Percentiles rank a stretch among this genome's conserved stretches.
Conservation (phyloP, 352 stramenopile genomes). For the Phytopythium litorale region DNA sequence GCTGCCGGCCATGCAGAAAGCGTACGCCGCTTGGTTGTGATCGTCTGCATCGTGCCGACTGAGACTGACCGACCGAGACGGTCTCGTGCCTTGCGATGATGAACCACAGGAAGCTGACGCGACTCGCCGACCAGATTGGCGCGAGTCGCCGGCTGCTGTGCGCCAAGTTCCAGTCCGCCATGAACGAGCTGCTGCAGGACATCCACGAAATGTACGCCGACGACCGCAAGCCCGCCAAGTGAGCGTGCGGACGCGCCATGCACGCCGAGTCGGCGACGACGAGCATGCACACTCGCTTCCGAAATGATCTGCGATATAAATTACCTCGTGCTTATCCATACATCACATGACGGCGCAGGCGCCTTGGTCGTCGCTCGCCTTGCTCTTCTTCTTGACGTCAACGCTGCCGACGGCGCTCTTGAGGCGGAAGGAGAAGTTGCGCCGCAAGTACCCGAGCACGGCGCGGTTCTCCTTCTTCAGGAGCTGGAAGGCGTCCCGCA, state of each 20-base stretch:
- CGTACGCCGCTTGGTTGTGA: constrained; percentile 25
- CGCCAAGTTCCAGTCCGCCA: constrained; percentile 64
- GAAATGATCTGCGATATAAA: not conserved
- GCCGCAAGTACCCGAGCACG: constrained; percentile 70
- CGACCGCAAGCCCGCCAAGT: constrained; percentile 51
- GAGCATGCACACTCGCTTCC: not conserved
- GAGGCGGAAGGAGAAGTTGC: constrained; percentile 79
- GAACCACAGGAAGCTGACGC: constrained; percentile 60
- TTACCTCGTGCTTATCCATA: constrained; percentile 16
- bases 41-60: not conserved
- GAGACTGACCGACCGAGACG: not conserved
- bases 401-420: constrained; percentile 22
- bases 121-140: constrained; percentile 76
- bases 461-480: constrained; percentile 74
- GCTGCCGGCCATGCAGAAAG: constrained; percentile 78
- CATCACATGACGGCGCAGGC: constrained; percentile 66
- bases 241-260: constrained; percentile 1
- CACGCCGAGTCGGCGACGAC: not conserved
- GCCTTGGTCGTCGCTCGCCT: constrained; percentile 41
- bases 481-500: constrained; percentile 49
- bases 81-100: not conserved
- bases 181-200: constrained; percentile 70
- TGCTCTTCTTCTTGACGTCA: constrained; percentile 30
- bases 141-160: constrained; percentile 46
- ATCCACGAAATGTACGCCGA: constrained; percentile 65